These are phyloP conservation scores for Cucumis hystrix DNA, from an alignment of 306 rosid species.

Conservation along the genomic window DNA sequence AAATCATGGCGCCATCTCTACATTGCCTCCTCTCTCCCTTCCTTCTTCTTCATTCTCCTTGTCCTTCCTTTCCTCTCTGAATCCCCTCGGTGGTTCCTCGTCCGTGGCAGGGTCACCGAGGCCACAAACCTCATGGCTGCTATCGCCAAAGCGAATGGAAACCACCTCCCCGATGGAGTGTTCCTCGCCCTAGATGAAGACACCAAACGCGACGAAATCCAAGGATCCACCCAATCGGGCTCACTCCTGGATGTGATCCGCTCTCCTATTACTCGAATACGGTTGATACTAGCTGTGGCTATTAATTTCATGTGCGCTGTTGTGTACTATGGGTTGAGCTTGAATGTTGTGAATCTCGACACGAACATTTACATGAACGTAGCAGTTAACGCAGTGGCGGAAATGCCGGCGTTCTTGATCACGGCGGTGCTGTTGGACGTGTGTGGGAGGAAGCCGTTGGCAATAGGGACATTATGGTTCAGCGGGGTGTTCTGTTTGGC, in stretches of 20 bases:
- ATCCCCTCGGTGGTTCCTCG: slow-evolving; percentile 93
- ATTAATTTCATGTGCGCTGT: slow-evolving; percentile 53
- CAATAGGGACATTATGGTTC: slow-evolving; percentile 67
- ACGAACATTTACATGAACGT: slow-evolving; percentile 65
- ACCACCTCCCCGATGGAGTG: slow-evolving; percentile 38
- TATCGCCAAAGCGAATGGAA: slow-evolving; percentile 48
- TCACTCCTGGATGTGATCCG: slow-evolving; percentile 52
- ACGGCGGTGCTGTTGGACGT: slow-evolving; percentile 54
- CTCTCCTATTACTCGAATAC: slow-evolving; percentile 37
- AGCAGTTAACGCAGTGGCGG: slow-evolving; percentile 61
- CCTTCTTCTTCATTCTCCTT: slow-evolving; percentile 37
- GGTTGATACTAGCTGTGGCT: slow-evolving; percentile 45
- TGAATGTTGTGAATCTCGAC: slow-evolving; percentile 45
- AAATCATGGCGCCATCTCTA: slow-evolving; percentile 65
- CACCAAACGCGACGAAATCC: background rate
- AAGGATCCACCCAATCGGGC: slow-evolving; percentile 24
- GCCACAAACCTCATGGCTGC: slow-evolving; percentile 53
- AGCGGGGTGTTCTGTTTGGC: slow-evolving; percentile 58
- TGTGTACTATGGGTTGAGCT: slow-evolving; percentile 74
- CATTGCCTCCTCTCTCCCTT: slow-evolving; percentile 58
- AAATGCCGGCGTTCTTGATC: slow-evolving; percentile 70
- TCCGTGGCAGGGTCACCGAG: slow-evolving; percentile 42
- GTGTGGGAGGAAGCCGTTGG: slow-evolving; percentile 51
- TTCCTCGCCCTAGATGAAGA: slow-evolving; percentile 52
- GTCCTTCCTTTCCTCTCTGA: slow-evolving; percentile 65